These are phyloP conservation scores for Paramarasmius palmivorus DNA, from an alignment of 1,284 basidiomycete species.

Conservation along the genomic window DNA sequence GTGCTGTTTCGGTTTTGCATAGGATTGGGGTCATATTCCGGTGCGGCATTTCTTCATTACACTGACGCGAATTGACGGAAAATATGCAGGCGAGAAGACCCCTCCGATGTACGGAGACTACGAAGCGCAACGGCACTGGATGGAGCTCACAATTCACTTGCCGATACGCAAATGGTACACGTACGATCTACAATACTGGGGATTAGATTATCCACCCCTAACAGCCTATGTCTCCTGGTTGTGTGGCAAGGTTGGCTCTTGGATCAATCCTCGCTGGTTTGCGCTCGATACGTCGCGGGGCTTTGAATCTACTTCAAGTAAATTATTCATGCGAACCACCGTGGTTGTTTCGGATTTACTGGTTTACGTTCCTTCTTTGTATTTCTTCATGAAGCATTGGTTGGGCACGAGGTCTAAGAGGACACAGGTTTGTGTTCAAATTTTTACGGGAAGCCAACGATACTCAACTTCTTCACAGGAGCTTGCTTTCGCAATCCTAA, in stretches of 20 bases:
- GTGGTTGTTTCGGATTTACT: conserved; percentile 73
- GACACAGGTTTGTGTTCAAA: conserved; percentile 56
- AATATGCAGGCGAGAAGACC: conserved; percentile 54
- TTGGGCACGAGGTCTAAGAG: conserved; percentile 64
- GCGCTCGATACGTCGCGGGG: conserved; percentile 77
- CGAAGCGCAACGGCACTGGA: conserved; percentile 94
- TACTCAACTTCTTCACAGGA: conserved; percentile 46
- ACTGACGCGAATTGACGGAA: conserved; percentile 8
- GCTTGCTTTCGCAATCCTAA: conserved; percentile 67
- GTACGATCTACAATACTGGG: conserved; percentile 90
- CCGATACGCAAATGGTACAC: conserved; percentile 81
- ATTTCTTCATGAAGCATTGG: conserved; percentile 65
- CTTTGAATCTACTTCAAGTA: conserved; percentile 66
- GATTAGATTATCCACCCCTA: conserved; percentile 89
- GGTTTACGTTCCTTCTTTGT: conserved; percentile 75
- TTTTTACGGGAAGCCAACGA: neutral
- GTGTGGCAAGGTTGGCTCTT: conserved; percentile 58
- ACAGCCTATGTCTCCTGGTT: conserved; percentile 88
- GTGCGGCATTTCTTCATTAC: conserved; percentile 41
- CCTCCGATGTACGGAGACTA: conserved; percentile 91
- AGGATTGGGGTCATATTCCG: conserved; percentile 81
- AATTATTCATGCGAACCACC: conserved; percentile 79
- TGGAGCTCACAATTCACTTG: conserved; percentile 83
- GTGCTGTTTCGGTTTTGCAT: conserved; percentile 66
- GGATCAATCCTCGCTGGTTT: conserved; percentile 76